Evolutionary conservation across 495 filamentous ascomycete genomes (phyloP), one percentile per base, ranked within the genome.

Genomic region (Annulohypoxylon moriforme): DNA sequence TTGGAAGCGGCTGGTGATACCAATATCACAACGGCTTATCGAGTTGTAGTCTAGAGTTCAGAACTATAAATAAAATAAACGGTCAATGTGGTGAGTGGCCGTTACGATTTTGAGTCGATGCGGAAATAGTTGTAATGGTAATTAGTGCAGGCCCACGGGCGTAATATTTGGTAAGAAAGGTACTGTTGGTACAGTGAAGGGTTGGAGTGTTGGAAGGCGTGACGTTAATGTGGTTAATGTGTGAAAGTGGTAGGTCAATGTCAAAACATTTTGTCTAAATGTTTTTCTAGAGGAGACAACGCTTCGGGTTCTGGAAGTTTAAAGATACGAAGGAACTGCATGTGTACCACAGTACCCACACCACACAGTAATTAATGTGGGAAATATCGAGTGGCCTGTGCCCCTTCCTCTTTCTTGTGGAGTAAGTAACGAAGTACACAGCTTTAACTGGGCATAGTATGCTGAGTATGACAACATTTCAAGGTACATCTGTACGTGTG

Each of bases 231-330:
- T 36, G 61, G n/a, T 24, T 57, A 66, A 71, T 56, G 62, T 71
- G 36, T 40, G 36, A 29, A 33, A 40, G 47, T 71, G 55, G 40
- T 60, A 71, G 57, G 68, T 24, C 62, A 66, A 71, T 66, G 63
- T 71, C 57, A 52, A 67, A 60, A 58, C 55, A 58, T 40, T 58
- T 38, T 38, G 14, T 57, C n/a, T 16, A 57, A 57, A 57, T 57
- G 53, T 57, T 58, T 58, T 40, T 40, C 34, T 25, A 40, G 55
- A 40, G 53, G 31, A 40, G 34, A 9, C 16, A 31, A 4, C 31
- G n/a, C 40, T 44, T 44, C 40, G 16, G 40, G 40, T 24, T n/a
- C 52, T 56, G 55, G 55, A 58, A 40, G 55, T 38, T 58, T 40
- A 58, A 58, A 58, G 55, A 58, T 58, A 58, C 20, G 18, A 40